These are phyloP conservation scores for Hyaloscypha bicolor DNA, from an alignment of 495 filamentous ascomycete species.

Conservation along the genomic window DNA sequence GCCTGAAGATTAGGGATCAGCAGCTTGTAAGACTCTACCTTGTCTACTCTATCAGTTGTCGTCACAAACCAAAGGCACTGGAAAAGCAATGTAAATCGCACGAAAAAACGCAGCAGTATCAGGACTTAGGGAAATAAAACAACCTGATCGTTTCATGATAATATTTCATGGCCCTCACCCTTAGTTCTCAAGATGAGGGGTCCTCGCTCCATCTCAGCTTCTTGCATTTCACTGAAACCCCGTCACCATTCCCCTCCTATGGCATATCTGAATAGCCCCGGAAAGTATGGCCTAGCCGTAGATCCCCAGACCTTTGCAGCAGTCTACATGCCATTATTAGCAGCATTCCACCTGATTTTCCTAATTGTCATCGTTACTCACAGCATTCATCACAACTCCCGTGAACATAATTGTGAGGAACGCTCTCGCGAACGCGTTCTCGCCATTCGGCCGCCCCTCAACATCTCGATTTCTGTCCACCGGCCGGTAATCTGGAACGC, in stretches of 20 bases:
- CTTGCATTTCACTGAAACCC: neutral
- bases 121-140: no score
- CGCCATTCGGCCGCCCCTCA: conserved; percentile 44
- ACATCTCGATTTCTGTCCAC: conserved; percentile 48
- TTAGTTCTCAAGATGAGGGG: no score
- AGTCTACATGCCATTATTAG: conserved; percentile 10
- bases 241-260: conserved; percentile 43
- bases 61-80: no score
- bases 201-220: neutral
- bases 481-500: conserved; percentile 52
- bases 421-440: conserved; percentile 42
- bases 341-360: neutral
- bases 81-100: no score
- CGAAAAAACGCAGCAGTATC: no score
- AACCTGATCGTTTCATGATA: no score
- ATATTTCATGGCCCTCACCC: no score
- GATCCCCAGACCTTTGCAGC: conserved; percentile 21
- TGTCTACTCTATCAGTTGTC: no score
- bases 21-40: no score
- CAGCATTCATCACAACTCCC: conserved; percentile 53
- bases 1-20: no score
- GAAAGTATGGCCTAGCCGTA: conserved; percentile 11
- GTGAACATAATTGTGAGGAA: conserved; percentile 56
- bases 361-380: conserved; percentile 36
- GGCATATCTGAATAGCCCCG: conserved; percentile 32